phyloP scores from a whole-genome alignment of 129 eudicot species.

The Scalesia atractyloides region DNA sequence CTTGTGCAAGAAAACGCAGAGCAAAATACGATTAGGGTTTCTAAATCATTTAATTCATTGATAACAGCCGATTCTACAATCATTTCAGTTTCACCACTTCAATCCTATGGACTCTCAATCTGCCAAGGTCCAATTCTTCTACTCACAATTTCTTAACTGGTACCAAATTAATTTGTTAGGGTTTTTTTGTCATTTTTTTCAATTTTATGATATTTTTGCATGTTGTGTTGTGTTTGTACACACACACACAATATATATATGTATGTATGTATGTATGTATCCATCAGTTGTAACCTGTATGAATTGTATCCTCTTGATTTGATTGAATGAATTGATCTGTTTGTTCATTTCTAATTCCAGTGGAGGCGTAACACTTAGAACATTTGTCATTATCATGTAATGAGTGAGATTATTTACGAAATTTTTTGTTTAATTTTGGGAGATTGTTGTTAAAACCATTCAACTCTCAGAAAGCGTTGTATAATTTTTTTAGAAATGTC shows the following conservation, averaged over 20 bases:
- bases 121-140: constrained; percentile 43
- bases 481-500: background rate
- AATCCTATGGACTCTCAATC: constrained; percentile 56
- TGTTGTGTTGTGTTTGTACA: background rate
- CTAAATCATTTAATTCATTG: constrained; percentile 13
- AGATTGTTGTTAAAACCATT: background rate
- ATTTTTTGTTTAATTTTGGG: background rate
- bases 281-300: background rate
- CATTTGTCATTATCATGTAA: background rate
- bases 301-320: background rate
- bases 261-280: background rate
- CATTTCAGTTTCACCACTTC: constrained; percentile 27
- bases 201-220: background rate
- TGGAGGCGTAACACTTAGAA: background rate
- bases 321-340: background rate
- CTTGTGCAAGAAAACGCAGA: background rate
- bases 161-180: background rate
- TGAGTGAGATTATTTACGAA: background rate
- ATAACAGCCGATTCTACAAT: constrained; percentile 43
- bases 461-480: background rate
- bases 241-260: no score
- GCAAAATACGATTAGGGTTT: background rate
- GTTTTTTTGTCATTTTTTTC: background rate
- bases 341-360: background rate
- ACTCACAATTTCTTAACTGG: background rate